Percentiles rank a stretch among this genome's conserved stretches.
These are phyloP conservation scores for Onygenales sp. DNA, from an alignment of 2,329 filamentous ascomycete species.

Conservation along the genomic window DNA sequence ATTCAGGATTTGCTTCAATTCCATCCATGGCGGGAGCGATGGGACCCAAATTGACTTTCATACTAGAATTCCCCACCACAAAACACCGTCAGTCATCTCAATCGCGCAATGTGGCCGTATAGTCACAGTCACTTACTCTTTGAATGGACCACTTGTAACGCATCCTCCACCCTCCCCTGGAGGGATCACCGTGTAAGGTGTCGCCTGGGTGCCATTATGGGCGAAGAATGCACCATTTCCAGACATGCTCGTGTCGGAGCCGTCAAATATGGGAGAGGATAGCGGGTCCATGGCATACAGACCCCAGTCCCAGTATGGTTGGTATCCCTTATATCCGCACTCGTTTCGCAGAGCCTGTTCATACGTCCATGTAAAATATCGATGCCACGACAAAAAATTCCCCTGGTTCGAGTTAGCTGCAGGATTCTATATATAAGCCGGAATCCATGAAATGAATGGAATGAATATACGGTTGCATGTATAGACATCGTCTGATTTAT, in stretches of 20 bases:
- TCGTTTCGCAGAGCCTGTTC: constrained; percentile 28
- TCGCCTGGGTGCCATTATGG: constrained; percentile 1
- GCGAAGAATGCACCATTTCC: constrained; percentile 13
- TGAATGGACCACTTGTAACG: constrained; percentile 17
- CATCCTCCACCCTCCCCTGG: constrained; percentile 17
- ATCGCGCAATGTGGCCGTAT: not conserved
- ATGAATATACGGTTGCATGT: not conserved
- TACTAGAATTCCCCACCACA: constrained; percentile 9
- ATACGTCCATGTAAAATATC: constrained; percentile 25
- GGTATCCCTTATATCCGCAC: constrained; percentile 29
- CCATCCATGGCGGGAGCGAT: constrained; percentile 9
- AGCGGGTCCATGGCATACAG: constrained; percentile 9
- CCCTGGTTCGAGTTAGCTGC: not conserved
- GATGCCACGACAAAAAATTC: constrained; percentile 25
- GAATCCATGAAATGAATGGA: not conserved
- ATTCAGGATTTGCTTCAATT: constrained; percentile 6
- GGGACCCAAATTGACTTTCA: constrained; percentile 28
- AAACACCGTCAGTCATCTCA: not conserved
- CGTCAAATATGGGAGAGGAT: constrained; percentile 15
- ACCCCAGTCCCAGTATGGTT: constrained; percentile 24
- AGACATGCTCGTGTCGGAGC: constrained; percentile 19
- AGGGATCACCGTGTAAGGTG: not conserved
- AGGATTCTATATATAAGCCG: no score
- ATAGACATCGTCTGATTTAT: constrained; percentile 7
- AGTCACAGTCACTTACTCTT: not conserved